phyloP scores from a whole-genome alignment of 768 basidiomycete species.

The Kwoniella botswanensis region DNA sequence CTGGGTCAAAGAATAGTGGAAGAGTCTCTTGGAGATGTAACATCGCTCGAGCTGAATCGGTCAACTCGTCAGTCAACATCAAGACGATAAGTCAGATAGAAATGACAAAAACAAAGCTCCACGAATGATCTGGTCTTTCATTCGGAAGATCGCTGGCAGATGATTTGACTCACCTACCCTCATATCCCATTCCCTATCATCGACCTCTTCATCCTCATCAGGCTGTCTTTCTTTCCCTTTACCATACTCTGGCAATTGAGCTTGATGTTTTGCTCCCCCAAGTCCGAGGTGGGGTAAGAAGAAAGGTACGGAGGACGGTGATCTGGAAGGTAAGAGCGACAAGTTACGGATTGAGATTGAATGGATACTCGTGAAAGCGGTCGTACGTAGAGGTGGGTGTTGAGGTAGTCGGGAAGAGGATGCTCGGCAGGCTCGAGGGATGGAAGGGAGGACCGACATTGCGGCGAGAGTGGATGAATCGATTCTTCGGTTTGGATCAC shows the following conservation, averaged over 20 bases:
- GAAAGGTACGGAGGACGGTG: slow-evolving; percentile 32
- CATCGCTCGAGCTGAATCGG: slow-evolving; percentile 42
- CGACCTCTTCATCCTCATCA: slow-evolving; percentile 44
- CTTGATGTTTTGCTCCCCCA: slow-evolving; percentile 15
- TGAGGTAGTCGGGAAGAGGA: slow-evolving; percentile 26
- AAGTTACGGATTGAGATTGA: neutral
- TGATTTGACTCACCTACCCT: slow-evolving; percentile 51
- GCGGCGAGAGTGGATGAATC: neutral
- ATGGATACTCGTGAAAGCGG: neutral
- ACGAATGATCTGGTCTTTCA: neutral
- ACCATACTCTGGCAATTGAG: slow-evolving; percentile 10
- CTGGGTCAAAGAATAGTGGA: slow-evolving; percentile 48
- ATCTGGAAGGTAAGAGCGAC: slow-evolving; percentile 18
- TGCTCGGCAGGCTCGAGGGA: slow-evolving; percentile 25
- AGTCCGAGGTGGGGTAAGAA: slow-evolving; percentile 38
- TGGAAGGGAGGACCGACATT: slow-evolving; percentile 8
- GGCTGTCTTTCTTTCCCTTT: slow-evolving; percentile 17
- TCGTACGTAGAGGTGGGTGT: neutral
- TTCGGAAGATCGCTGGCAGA: neutral
- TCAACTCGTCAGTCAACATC: too few relatives aligned
- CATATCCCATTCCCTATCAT: slow-evolving; percentile 56
- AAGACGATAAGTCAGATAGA: too few relatives aligned
- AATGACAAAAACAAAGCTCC: neutral
- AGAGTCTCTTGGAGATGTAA: slow-evolving; percentile 53
- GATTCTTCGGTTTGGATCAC: too few relatives aligned